Evolutionary conservation across 176 grass and related monocot species (phyloP).

Genomic region (Musa troglodytarum): DNA sequence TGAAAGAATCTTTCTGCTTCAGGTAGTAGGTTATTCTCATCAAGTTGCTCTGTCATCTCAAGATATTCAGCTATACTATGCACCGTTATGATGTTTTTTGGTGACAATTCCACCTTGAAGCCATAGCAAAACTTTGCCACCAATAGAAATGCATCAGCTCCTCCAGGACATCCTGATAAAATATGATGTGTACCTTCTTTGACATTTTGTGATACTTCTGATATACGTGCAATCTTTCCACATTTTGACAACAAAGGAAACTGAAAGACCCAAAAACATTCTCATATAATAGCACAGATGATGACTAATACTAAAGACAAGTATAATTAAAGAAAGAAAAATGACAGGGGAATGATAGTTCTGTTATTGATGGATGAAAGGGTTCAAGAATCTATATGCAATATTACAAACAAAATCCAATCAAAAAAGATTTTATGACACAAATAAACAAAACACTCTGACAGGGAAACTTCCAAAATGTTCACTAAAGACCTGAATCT

Average conservation of each 20-base stretch:
- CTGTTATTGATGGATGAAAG: no score
- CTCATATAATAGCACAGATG: not conserved
- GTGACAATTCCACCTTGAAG: slow-evolving; percentile 7
- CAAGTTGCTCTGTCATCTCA: slow-evolving; percentile 15
- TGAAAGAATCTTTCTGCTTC: slow-evolving; percentile 11
- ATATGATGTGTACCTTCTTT: not conserved
- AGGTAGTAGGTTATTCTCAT: slow-evolving; percentile 10
- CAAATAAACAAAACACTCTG: no score
- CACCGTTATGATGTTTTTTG: slow-evolving; percentile 15
- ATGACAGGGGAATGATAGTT: not conserved
- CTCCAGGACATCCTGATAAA: slow-evolving; percentile 11
- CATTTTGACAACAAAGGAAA: slow-evolving; percentile 20
- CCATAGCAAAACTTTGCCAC: slow-evolving; percentile 15
- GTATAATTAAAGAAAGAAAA: not conserved
- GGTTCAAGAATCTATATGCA: no score
- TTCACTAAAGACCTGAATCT: no score
- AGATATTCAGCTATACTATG: slow-evolving; percentile 11
- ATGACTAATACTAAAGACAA: not conserved
- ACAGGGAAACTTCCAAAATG: no score
- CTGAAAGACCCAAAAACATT: slow-evolving; percentile 6
- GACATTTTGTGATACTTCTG: not conserved
- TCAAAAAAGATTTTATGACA: no score
- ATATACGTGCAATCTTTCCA: slow-evolving; percentile 9
- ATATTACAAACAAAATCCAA: no score
- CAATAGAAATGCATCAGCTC: slow-evolving; percentile 6